These are phyloP conservation scores for Umbellularia californica DNA, from an alignment of 164 flowering plant species.

Conservation along the genomic window DNA sequence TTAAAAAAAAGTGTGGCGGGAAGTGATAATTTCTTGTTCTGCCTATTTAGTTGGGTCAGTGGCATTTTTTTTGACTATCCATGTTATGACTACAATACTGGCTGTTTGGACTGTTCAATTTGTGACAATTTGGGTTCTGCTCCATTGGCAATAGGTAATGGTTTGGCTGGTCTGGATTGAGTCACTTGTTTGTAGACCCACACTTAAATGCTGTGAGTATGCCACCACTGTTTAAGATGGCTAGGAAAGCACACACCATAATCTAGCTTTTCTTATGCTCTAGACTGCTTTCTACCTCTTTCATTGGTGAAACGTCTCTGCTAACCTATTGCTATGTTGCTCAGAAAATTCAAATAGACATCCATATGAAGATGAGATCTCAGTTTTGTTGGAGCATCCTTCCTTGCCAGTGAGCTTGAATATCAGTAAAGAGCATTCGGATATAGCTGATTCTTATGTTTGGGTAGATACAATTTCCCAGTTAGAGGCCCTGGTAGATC, in stretches of 20 bases:
- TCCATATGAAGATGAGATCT: constrained; percentile 27
- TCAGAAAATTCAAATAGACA: constrained; percentile 20
- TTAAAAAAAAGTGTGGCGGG: no score
- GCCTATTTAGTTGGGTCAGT: not conserved
- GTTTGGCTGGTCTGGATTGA: not conserved
- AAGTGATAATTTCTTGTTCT: no score
- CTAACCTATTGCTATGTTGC: not conserved
- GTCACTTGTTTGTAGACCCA: not conserved
- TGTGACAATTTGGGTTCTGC: not conserved
- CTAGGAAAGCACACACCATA: not conserved
- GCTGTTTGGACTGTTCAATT: no score
- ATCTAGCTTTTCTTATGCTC: not conserved
- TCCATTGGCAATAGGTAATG: not conserved
- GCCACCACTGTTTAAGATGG: not conserved
- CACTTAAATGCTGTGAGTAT: not conserved
- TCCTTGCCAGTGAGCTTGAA: not conserved
- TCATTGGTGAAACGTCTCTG: not conserved
- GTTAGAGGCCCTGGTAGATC: constrained; percentile 50
- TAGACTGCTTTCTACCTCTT: not conserved
- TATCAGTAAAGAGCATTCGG: constrained; percentile 12
- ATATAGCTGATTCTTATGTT: constrained; percentile 37
- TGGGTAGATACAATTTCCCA: constrained; percentile 71
- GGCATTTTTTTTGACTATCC: not conserved
- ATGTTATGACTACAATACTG: not conserved
- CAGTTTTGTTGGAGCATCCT: constrained; percentile 19